phyloP scores from a whole-genome alignment of 371 early-diverging fungal species.

The Mortierella sp. region DNA sequence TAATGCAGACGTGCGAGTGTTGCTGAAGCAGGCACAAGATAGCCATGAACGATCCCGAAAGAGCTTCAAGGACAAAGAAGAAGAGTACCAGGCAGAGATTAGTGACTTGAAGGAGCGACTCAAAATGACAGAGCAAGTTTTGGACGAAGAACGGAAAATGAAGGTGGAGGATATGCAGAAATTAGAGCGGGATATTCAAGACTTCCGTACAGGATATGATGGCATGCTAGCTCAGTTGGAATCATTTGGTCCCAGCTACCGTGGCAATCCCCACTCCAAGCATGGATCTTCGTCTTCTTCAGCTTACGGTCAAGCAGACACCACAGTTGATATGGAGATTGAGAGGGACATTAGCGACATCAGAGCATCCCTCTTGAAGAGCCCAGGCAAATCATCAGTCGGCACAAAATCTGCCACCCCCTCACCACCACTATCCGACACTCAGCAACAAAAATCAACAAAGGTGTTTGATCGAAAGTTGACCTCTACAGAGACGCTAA shows the following conservation, averaged over 20 bases:
- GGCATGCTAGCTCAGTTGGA: slow-evolving; percentile 43
- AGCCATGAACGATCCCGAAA: slow-evolving; percentile 30
- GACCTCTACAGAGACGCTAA: slow-evolving; percentile 46
- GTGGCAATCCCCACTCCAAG: slow-evolving; percentile 17
- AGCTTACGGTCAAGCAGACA: slow-evolving; percentile 39
- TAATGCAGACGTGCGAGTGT: slow-evolving; percentile 25
- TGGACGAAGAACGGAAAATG: slow-evolving; percentile 37
- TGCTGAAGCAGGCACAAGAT: slow-evolving; percentile 27
- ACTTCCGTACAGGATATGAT: slow-evolving; percentile 41
- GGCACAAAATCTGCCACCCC: slow-evolving; percentile 22
- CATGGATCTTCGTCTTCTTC: slow-evolving; percentile 44
- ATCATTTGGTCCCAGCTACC: slow-evolving; percentile 14
- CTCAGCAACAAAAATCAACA: slow-evolving; percentile 20
- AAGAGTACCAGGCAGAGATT: slow-evolving; percentile 47
- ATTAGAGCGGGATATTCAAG: slow-evolving; percentile 44
- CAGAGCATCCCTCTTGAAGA: slow-evolving; percentile 23
- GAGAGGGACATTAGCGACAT: slow-evolving; percentile 33
- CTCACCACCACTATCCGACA: slow-evolving; percentile 21
- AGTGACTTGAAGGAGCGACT: slow-evolving; percentile 43
- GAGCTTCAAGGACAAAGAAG: slow-evolving; percentile 51
- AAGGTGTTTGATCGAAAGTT: slow-evolving; percentile 39
- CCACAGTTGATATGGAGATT: slow-evolving; percentile 39
- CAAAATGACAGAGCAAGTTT: slow-evolving; percentile 25
- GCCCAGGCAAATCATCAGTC: slow-evolving; percentile 11
- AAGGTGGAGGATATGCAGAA: slow-evolving; percentile 51